Conservation (phyloP, 371 early-diverging fungal species). For the Furculomyces boomerangus region DNA sequence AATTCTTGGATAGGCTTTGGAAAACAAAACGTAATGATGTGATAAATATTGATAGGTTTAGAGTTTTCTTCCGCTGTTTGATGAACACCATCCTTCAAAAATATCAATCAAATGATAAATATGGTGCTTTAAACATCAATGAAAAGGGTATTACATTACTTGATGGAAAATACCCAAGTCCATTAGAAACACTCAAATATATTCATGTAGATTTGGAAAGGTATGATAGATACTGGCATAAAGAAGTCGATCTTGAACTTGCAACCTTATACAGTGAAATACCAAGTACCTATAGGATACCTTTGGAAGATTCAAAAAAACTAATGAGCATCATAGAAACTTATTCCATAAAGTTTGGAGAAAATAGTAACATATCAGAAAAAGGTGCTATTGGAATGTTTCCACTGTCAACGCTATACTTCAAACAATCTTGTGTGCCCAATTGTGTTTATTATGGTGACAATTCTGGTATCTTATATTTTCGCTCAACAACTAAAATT, state of each 20-base stretch:
- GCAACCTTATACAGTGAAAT: constrained; percentile 26
- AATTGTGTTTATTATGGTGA: constrained; percentile 40
- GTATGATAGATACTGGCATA: constrained; percentile 28
- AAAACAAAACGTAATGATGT: no score
- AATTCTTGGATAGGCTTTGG: no score
- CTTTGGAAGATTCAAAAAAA: constrained; percentile 30
- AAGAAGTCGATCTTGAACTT: constrained; percentile 27
- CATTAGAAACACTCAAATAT: background rate
- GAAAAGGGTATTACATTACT: background rate
- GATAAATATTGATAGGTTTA: constrained; percentile 31
- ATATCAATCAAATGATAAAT: background rate
- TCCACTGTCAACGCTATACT: constrained; percentile 39
- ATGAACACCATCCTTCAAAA: constrained; percentile 12
- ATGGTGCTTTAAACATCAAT: background rate
- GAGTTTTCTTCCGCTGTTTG: constrained; percentile 27
- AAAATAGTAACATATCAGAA: constrained; percentile 30
- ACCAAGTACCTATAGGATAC: constrained; percentile 22
- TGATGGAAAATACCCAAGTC: background rate
- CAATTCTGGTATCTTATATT: constrained; percentile 28
- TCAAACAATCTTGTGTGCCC: constrained; percentile 47
- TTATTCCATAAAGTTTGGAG: constrained; percentile 33
- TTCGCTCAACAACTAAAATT: constrained; percentile 37
- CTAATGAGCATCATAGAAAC: constrained; percentile 46
- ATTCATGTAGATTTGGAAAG: constrained; percentile 3
- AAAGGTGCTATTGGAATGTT: constrained; percentile 40